Evolutionary conservation across 306 rosid species (phyloP), one percentile per base, ranked within the genome.

Genomic region (Casuarina equisetifolia): DNA sequence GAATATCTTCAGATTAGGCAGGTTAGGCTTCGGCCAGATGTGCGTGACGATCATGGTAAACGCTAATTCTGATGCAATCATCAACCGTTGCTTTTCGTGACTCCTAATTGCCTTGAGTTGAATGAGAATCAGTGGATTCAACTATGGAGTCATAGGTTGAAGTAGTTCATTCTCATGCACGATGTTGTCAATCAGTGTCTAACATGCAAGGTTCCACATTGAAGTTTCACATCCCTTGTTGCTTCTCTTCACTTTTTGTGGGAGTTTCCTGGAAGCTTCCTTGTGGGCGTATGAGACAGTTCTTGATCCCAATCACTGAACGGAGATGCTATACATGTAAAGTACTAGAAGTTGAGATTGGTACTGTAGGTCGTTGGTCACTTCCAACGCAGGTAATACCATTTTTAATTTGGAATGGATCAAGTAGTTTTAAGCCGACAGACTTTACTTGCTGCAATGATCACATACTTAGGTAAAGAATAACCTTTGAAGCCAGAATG

Each of bases 191-290:
- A 4, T 16, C 10, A 69, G 53, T n/a, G 44, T 42, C 44, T 11
- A 17, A 69, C 52, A 4, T 72, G 36, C 48, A 19, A 52, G 44
- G 11, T 20, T 4, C 15, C 55, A 51, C 55, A 2, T 15, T 8
- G n/a, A 61, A 61, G 42, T 62, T 62, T 74, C 57, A 53, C 63
- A 32, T 64, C 58, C 64, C 62, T n/a, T 20, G 72, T 76, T 19
- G 39, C 25, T 73, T 66, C 64, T 72, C 72, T 70, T 68, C 46
- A 67, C 74, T 51, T 43, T 62, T 73, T 53, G 75, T 48, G 20
- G 73, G 61, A 32, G 70, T 59, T 81, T 78, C 52, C 74, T 46
- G 42, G 54, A 79, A 77, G 52, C 80, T 80, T 83, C 77, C 83
- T 51, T 46, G 52, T 62, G 75, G 20, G 72, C 73, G 67, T 67